These are phyloP conservation scores for Physcomitrium patens DNA, from an alignment of 225 moss, liverwort and hornwort species.

Conservation along the genomic window DNA sequence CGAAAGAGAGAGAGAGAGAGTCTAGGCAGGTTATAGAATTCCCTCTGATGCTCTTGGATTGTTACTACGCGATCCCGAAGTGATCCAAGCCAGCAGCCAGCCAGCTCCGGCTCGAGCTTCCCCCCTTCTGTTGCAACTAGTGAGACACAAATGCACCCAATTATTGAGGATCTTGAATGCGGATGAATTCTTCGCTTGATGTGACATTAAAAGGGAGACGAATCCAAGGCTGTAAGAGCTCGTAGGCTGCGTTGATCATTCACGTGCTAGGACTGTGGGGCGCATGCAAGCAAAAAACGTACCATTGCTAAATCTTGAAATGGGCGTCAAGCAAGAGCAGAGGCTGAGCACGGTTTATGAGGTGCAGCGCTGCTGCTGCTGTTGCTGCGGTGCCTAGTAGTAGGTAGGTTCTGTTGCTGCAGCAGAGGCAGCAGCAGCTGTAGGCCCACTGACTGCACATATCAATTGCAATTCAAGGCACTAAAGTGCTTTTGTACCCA, in stretches of 20 bases:
- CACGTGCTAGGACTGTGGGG: constrained; percentile 44
- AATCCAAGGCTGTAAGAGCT: constrained; percentile 54
- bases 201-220: constrained; percentile 56
- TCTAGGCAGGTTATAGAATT: too few species aligned
- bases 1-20: too few species aligned
- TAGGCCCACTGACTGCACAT: background rate
- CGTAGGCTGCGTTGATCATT: constrained; percentile 43
- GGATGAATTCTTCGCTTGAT: constrained; percentile 55
- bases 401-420: too few species aligned
- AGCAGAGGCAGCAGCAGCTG: background rate
- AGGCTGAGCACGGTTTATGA: constrained; percentile 37
- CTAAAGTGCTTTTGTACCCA: constrained; percentile 37
- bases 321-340: constrained; percentile 30
- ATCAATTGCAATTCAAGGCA: constrained; percentile 41
- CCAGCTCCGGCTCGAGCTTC: background rate
- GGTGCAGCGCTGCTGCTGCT: too few species aligned
- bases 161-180: constrained; percentile 62
- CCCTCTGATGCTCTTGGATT: too few species aligned
- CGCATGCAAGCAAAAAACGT: constrained; percentile 36
- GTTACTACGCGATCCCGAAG: too few species aligned
- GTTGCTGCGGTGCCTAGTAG: constrained; percentile 24
- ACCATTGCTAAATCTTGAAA: constrained; percentile 44
- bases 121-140: constrained; percentile 29
- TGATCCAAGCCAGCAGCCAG: background rate
- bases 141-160: constrained; percentile 42